A percentile compares a stretch with the other conserved stretches of the same genome.
Conservation (phyloP, 2,329 filamentous ascomycete species). For the Epichloe aotearoae region DNA sequence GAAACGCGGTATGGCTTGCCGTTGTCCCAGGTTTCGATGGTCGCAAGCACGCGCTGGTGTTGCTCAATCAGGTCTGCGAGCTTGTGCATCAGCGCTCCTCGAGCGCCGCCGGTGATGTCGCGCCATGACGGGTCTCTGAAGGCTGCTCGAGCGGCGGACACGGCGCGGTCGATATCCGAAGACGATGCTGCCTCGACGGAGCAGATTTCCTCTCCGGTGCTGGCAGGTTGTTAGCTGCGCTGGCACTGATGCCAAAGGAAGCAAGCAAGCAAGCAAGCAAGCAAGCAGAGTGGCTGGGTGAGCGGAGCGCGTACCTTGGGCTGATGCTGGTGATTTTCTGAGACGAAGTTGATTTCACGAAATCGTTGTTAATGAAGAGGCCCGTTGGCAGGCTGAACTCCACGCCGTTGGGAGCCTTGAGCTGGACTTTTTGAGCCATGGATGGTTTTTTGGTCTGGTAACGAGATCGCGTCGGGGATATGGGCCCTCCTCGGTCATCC, state of each 20-base stretch:
- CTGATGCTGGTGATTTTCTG: constrained; percentile 48
- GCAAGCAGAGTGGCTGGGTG: neutral
- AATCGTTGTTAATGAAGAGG: constrained; percentile 69
- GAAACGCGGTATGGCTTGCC: constrained; percentile 54
- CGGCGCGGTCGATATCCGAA: constrained; percentile 20
- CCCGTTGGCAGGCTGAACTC: constrained; percentile 55
- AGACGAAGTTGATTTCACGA: constrained; percentile 45
- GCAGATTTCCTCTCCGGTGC: constrained; percentile 19
- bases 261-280: neutral
- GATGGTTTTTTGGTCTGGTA: neutral
- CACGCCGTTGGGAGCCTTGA: constrained; percentile 42
- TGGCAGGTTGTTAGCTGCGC: constrained; percentile 3
- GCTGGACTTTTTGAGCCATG: constrained; percentile 9
- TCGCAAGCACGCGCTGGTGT: constrained; percentile 36
- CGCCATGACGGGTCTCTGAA: constrained; percentile 57
- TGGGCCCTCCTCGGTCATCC: too few relatives aligned
- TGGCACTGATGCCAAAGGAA: neutral
- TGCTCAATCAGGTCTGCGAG: constrained; percentile 58
- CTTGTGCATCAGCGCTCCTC: constrained; percentile 56
- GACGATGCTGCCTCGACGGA: constrained; percentile 18
- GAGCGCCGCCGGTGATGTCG: constrained; percentile 50
- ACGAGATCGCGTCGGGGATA: too few relatives aligned
- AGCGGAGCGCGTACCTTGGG: constrained; percentile 18
- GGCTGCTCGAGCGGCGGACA: constrained; percentile 45
- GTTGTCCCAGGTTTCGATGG: constrained; percentile 70